Percentiles rank a stretch among this genome's conserved stretches.
Evolutionary conservation across 306 rosid species (phyloP).

Genomic region (Lagenaria siceraria): DNA sequence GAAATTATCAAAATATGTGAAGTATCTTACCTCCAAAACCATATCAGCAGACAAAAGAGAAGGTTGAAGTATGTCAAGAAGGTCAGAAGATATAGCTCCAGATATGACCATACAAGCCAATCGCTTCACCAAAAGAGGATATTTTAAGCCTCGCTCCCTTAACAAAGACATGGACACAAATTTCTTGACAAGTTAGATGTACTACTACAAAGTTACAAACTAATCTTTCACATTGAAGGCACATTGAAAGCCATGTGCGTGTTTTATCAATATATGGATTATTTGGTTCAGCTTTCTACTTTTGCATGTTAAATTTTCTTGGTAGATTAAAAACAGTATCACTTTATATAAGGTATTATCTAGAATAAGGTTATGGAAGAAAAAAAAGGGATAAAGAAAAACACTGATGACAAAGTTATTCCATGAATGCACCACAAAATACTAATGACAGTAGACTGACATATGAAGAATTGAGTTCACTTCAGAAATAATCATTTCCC

Average conservation of each 20-base stretch:
- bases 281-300: not conserved
- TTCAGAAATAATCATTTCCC: not conserved
- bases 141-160: conserved; percentile 66
- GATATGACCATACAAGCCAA: conserved; percentile 86
- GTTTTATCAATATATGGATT: not conserved
- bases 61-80: conserved; percentile 82
- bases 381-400: not conserved
- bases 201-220: not conserved
- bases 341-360: not conserved
- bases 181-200: not conserved
- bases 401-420: not conserved
- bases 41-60: conserved; percentile 51
- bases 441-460: not conserved
- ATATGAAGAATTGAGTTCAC: not conserved
- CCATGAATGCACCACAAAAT: not conserved
- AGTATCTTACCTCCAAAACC: conserved; percentile 36
- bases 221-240: not conserved
- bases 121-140: conserved; percentile 77
- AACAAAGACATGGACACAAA: conserved; percentile 12
- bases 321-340: not conserved
- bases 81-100: conserved; percentile 42
- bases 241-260: not conserved
- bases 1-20: not conserved
- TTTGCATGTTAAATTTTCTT: not conserved
- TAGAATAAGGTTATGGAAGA: not conserved